Conservation (phyloP, 345 rosid species). For the Streptanthus diversifolius region DNA sequence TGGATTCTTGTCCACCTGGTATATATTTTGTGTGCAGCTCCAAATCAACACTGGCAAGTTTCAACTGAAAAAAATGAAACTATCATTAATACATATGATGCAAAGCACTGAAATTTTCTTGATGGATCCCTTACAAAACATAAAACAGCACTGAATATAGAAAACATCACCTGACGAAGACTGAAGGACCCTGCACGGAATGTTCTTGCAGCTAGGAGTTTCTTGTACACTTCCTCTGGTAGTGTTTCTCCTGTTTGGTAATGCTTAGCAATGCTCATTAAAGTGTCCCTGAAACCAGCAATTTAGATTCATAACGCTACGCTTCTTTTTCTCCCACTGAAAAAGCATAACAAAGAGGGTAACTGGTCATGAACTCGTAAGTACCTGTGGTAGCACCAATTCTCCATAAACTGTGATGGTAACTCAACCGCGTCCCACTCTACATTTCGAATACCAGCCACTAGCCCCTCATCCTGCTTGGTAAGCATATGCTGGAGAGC, state of each 20-base stretch:
- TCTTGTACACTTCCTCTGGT: constrained; percentile 75
- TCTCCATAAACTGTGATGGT: constrained; percentile 97
- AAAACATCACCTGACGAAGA: constrained; percentile 66
- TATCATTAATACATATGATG: background rate
- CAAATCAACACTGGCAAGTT: constrained; percentile 66
- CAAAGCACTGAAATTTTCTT: background rate
- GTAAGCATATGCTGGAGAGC: constrained; percentile 98
- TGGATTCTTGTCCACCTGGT: constrained; percentile 70
- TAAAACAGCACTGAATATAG: background rate
- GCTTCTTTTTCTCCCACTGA: background rate
- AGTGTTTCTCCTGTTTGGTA: constrained; percentile 77
- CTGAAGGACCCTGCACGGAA: constrained; percentile 81
- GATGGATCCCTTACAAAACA: background rate
- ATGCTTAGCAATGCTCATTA: constrained; percentile 91
- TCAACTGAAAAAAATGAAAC: constrained; percentile 46
- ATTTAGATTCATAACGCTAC: background rate
- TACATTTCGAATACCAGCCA: constrained; percentile 78
- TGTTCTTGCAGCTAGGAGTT: constrained; percentile 91
- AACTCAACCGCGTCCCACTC: constrained; percentile 98
- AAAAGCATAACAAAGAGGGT: background rate
- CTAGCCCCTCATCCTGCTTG: constrained; percentile 82
- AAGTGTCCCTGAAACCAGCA: constrained; percentile 60
- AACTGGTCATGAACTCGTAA: background rate
- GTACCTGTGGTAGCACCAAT: constrained; percentile 97
- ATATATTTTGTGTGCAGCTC: constrained; percentile 68